Evolutionary conservation across 2,329 filamentous ascomycete genomes (phyloP), one percentile per base, ranked within the genome.

Genomic region (Fusarium citri): DNA sequence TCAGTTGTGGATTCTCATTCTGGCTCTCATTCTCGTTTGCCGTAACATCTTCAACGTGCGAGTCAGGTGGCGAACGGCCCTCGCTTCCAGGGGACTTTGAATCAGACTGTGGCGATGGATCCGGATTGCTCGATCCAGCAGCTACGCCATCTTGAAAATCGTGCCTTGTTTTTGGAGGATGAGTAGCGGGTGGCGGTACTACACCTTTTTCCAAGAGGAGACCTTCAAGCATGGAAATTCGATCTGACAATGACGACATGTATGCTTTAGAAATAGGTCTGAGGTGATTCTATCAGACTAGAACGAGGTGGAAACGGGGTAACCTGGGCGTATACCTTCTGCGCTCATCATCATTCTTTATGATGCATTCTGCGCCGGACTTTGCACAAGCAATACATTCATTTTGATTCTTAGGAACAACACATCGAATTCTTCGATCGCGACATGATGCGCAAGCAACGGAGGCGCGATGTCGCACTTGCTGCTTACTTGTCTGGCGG

Each of bases 261-360:
- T 88, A 88, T 55, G 86, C 86, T 74, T 87, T 85, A 22, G 85
- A 88, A 34, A 88, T 87, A 10, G 86, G 86, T 40, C 86, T 87
- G 41, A 18, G 34, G 23, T 15, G 12, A 18, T 10, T 23, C 61
- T 5, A 71, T 69, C 25, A 57, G 55, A 25, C 25, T 16, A 28
- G 23, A 20, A 20, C 23, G 48, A 37, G 15, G 16, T 15, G 10
- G 11, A 47, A 28, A 12, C 30, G 8, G 20, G 23, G 25, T 16
- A 12, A 37, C 18, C 25, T 30, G 46, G 28, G 45, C 34, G 9
- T 81, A 42, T 73, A 86, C 86, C 85, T 80, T 76, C 86, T 78
- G 43, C 86, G 78, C 73, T 88, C 86, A 74, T 88, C 86, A 64
- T 88, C 86, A 68, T 88, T 86, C 71, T 85, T 87, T 72, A 88